A percentile compares a stretch with the other conserved stretches of the same genome.
phyloP scores from a whole-genome alignment of 2,329 filamentous ascomycete species.

The Monosporascus ibericus region DNA sequence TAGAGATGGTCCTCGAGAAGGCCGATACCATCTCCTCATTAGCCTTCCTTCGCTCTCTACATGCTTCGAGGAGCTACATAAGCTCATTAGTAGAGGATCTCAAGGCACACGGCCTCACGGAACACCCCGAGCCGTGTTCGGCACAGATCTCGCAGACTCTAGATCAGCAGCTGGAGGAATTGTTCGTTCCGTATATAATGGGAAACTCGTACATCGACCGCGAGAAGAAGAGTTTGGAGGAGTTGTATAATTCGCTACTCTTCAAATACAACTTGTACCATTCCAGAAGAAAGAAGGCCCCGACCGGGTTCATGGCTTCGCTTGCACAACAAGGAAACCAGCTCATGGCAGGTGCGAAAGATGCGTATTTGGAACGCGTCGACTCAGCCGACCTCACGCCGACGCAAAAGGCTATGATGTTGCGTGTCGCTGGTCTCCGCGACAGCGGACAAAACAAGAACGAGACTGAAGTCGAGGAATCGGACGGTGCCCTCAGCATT shows the following conservation, averaged over 20 bases:
- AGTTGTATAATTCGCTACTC: slow-evolving; percentile 81
- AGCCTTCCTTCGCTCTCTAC: slow-evolving; percentile 83
- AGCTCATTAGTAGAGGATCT: slow-evolving; percentile 83
- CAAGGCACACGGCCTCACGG: slow-evolving; percentile 88
- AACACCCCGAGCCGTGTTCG: slow-evolving; percentile 87
- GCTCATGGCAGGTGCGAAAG: slow-evolving; percentile 78
- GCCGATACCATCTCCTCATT: slow-evolving; percentile 86
- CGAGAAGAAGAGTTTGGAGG: slow-evolving; percentile 65
- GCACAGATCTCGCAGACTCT: slow-evolving; percentile 74
- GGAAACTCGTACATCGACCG: slow-evolving; percentile 66
- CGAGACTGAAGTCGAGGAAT: slow-evolving; percentile 85
- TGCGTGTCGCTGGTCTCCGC: slow-evolving; percentile 80
- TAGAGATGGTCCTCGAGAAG: slow-evolving; percentile 95
- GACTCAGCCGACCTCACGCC: slow-evolving; percentile 83
- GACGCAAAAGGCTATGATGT: slow-evolving; percentile 84
- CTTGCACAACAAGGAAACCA: slow-evolving; percentile 87
- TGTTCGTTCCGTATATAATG: slow-evolving; percentile 66
- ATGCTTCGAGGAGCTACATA: slow-evolving; percentile 87
- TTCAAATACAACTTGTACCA: slow-evolving; percentile 99
- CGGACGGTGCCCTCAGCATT: slow-evolving; percentile 77
- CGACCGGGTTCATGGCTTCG: slow-evolving; percentile 87
- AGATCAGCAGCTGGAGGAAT: slow-evolving; percentile 69
- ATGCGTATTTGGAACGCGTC: slow-evolving; percentile 83
- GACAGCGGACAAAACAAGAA: slow-evolving; percentile 69
- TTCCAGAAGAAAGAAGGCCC: slow-evolving; percentile 77